Evolutionary conservation across 2,329 filamentous ascomycete genomes (phyloP).

Genomic region (Thelonectria blattea): DNA sequence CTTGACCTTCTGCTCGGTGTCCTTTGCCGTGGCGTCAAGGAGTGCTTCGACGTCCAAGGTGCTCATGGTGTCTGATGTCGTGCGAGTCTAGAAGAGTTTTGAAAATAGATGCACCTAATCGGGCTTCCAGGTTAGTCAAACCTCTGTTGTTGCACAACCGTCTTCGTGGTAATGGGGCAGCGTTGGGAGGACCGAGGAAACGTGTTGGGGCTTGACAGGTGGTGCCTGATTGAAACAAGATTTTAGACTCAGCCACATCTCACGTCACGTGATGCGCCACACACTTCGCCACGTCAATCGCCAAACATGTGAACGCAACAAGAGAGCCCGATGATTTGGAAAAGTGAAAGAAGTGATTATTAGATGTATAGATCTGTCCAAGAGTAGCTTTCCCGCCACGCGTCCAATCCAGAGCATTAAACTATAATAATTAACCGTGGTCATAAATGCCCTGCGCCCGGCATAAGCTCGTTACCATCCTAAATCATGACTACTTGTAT

Average conservation of each 20-base stretch:
- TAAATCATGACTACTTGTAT: conserved; percentile 35
- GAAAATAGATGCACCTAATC: conserved; percentile 15
- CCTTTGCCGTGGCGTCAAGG: conserved; percentile 81
- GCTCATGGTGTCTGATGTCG: conserved; percentile 48
- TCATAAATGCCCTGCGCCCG: conserved; percentile 35
- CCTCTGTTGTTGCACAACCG: conserved; percentile 14
- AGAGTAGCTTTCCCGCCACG: conserved; percentile 27
- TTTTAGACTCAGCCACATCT: conserved; percentile 27
- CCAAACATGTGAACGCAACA: background rate
- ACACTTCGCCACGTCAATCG: background rate
- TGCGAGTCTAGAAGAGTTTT: conserved; percentile 18
- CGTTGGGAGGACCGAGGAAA: conserved; percentile 22
- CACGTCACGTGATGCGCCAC: conserved; percentile 29
- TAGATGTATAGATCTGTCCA: conserved; percentile 25
- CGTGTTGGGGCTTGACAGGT: conserved; percentile 15
- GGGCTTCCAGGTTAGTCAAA: conserved; percentile 13
- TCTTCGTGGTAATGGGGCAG: conserved; percentile 5
- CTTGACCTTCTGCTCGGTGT: conserved; percentile 56
- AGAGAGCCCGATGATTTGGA: background rate
- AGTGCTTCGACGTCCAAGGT: conserved; percentile 83
- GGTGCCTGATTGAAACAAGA: conserved; percentile 33
- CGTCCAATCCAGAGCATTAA: conserved; percentile 36
- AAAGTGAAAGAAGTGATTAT: conserved; percentile 26
- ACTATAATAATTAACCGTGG: conserved; percentile 30
- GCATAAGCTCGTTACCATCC: conserved; percentile 38